Conservation (phyloP, 805 yeast species). For the Torulaspora delbrueckii region DNA sequence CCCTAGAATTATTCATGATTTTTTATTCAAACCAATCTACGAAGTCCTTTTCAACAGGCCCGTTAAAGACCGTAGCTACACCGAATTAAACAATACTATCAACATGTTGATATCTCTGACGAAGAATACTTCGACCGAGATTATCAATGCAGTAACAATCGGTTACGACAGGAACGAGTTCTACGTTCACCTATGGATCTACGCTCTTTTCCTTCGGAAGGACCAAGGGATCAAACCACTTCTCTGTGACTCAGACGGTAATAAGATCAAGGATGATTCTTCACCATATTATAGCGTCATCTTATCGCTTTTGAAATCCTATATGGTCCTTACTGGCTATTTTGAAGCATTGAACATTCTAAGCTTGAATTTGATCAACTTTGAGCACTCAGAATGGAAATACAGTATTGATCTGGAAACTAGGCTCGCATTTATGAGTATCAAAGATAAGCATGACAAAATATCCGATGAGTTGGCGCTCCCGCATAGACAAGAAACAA, state of each 20-base stretch:
- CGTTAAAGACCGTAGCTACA: constrained; percentile 40
- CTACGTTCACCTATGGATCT: constrained; percentile 37
- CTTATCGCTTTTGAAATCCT: constrained; percentile 33
- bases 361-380: constrained; percentile 32
- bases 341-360: constrained; percentile 25
- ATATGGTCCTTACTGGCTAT: constrained; percentile 30
- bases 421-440: constrained; percentile 34
- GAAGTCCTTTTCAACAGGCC: constrained; percentile 32
- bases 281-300: constrained; percentile 32
- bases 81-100: constrained; percentile 53
- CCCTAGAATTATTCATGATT: constrained; percentile 49
- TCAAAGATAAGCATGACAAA: constrained; percentile 5
- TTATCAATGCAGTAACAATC: constrained; percentile 33
- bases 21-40: constrained; percentile 52
- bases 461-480: constrained; percentile 8
- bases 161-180: constrained; percentile 21
- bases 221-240: constrained; percentile 24
- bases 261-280: constrained; percentile 10
- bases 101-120: constrained; percentile 63
- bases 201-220: constrained; percentile 35
- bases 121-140: constrained; percentile 39
- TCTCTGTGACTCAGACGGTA: constrained; percentile 7
- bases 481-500: constrained; percentile 3
- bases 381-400: constrained; percentile 36
- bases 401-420: constrained; percentile 36